Percentiles rank a stretch among this genome's conserved stretches.
These are phyloP conservation scores for Meyerozyma elateridarum DNA, from an alignment of 1,139 yeast species.

Conservation along the genomic window DNA sequence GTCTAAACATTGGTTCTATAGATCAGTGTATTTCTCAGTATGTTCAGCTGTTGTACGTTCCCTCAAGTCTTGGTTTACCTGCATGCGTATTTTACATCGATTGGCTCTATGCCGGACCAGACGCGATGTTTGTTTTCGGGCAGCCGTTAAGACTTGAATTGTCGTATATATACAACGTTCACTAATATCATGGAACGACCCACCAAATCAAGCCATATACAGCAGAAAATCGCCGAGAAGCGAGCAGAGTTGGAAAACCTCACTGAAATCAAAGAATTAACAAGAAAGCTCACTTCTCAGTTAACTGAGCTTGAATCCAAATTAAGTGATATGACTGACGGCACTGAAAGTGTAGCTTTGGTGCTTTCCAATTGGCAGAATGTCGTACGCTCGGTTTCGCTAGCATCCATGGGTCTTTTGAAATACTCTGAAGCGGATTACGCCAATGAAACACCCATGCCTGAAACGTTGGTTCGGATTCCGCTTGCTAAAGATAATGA, in stretches of 20 bases:
- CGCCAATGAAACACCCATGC: constrained; percentile 33
- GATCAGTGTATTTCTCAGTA: too few relatives aligned
- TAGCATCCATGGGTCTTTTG: constrained; percentile 60
- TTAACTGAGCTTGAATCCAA: constrained; percentile 46
- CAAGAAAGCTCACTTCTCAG: constrained; percentile 43
- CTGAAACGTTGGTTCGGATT: constrained; percentile 63
- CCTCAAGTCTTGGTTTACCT: too few relatives aligned
- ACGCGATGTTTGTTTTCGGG: too few relatives aligned
- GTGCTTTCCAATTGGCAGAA: constrained; percentile 68
- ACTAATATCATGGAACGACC: constrained; percentile 4
- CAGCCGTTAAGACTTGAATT: too few relatives aligned
- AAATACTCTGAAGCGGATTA: constrained; percentile 45
- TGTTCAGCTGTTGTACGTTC: too few relatives aligned
- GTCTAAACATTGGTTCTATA: too few relatives aligned
- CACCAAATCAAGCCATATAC: constrained; percentile 10
- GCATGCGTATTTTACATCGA: too few relatives aligned
- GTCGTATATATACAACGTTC: not conserved
- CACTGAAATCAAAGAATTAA: constrained; percentile 45
- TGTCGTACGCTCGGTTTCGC: constrained; percentile 58
- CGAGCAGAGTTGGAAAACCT: constrained; percentile 49
- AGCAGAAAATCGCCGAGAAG: constrained; percentile 41
- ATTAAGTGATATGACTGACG: constrained; percentile 48
- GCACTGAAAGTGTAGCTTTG: constrained; percentile 52
- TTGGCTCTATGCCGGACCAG: too few relatives aligned
- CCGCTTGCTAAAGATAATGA: constrained; percentile 38